Conservation (phyloP, 352 stramenopile genomes). For the Phytophthora quininea region DNA sequence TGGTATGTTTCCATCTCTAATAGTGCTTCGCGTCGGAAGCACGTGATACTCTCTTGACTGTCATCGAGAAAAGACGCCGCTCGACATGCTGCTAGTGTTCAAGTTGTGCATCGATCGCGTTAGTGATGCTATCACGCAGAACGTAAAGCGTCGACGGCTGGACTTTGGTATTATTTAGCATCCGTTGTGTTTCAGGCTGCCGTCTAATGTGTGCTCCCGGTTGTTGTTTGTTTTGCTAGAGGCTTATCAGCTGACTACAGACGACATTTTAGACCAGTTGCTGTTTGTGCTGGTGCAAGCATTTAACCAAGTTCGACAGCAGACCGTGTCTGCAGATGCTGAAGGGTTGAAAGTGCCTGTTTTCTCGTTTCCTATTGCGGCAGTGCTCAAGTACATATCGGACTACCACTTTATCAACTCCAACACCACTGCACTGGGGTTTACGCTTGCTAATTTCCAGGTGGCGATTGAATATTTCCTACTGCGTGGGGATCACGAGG, state of each 20-base stretch:
- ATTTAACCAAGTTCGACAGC: conserved; percentile 35
- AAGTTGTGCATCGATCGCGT: conserved; percentile 70
- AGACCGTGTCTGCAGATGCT: neutral
- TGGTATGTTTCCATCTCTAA: conserved; percentile 4
- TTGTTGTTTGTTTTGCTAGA: conserved; percentile 27
- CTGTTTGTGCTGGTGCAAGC: conserved; percentile 71
- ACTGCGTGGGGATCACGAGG: conserved; percentile 42
- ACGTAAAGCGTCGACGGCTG: conserved; percentile 58
- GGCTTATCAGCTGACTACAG: conserved; percentile 67
- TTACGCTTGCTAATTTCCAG: conserved; percentile 83
- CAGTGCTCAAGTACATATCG: conserved; percentile 73
- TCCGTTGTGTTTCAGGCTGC: conserved; percentile 6
- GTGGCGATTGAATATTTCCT: conserved; percentile 82
- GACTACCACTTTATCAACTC: conserved; percentile 88
- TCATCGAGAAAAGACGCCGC: conserved; percentile 58
- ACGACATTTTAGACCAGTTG: conserved; percentile 84
- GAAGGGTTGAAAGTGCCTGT: conserved; percentile 8
- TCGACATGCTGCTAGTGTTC: conserved; percentile 79
- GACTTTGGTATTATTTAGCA: conserved; percentile 44
- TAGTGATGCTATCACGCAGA: conserved; percentile 57
- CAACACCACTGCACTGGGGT: conserved; percentile 77
- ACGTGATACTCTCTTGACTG: conserved; percentile 38
- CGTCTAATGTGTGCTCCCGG: no score
- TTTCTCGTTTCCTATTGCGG: conserved; percentile 50
- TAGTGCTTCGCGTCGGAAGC: conserved; percentile 55